Evolutionary conservation across 805 yeast genomes (phyloP), one percentile per base, ranked within the genome.

Genomic region (Ogataea polymorpha): DNA sequence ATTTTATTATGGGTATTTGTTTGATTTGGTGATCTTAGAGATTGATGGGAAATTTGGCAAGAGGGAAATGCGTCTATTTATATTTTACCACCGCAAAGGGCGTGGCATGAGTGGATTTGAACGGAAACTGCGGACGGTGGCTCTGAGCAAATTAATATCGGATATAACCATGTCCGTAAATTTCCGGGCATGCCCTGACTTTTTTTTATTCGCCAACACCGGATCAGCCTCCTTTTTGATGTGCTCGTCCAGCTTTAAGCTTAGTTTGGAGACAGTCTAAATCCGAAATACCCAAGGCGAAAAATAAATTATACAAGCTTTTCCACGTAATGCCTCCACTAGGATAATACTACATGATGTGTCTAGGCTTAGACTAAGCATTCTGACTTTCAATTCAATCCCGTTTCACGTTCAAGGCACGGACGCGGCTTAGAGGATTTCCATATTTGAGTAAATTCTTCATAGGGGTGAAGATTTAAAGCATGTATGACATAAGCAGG

Each of bases 1-100:
- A 45, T 49, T 32, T 32, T 42, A 23, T 23, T n/a, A 23, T 32
- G 47, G 46, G 46, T 42, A 39, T 42, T 46, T 46, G 46, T 42
- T 46, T 46, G 46, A 35, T 38, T 45, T 37, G 34, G 18, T 37
- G 37, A 34, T 34, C 39, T 29, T 15, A 18, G 14, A 27, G 12
- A 15, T 17, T 29, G 32, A 32, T 26, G 37, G 30, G 26, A 33
- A 27, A 28, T 12, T 26, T 14, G 14, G 24, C 28, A 35, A 32
- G 39, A 34, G 40, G 32, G 35, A 34, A 15, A 17, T 33, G 24
- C 31, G 12, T 33, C 35, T 40, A 40, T 40, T 40, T 40, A 40
- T 40, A 40, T 28, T 28, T 40, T 35, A 33, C 18, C 35, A 18
- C 23, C 39, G 43, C 32, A 13, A 23, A 29, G 24, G 35, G 30